phyloP scores from a whole-genome alignment of 805 yeast genomes.

The Cyberlindnera meyerae region DNA sequence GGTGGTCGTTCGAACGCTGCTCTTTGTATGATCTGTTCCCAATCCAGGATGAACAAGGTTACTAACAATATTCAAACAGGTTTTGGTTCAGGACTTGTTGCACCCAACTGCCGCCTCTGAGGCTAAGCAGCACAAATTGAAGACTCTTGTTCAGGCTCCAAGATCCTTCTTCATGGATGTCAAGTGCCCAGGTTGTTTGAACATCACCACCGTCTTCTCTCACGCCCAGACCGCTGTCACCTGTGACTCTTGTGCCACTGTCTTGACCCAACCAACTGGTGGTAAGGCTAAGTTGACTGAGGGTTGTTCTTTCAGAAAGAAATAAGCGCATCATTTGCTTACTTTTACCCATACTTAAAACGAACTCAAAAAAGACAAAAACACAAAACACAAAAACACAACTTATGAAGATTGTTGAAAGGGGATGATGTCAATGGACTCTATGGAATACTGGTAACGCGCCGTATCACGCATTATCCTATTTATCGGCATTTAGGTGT shows the following conservation, averaged over 20 bases:
- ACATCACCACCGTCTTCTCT: conserved; percentile 98
- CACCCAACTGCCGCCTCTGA: conserved; percentile 98
- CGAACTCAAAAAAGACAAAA: conserved; percentile 1
- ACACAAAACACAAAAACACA: background rate
- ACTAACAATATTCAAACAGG: conserved; percentile 43
- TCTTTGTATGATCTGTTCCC: too few species aligned
- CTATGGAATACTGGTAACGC: too few species aligned
- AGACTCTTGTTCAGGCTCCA: conserved; percentile 95
- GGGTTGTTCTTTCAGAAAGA: conserved; percentile 99
- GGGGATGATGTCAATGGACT: too few species aligned
- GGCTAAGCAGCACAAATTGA: conserved; percentile 94
- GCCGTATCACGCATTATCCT: too few species aligned
- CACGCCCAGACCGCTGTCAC: conserved; percentile 99
- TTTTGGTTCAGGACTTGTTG: conserved; percentile 97
- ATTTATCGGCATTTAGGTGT: too few species aligned
- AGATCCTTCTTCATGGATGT: conserved; percentile 99
- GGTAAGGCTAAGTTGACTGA: conserved; percentile 99
- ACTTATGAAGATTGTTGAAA: too few species aligned
- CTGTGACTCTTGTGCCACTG: conserved; percentile 98
- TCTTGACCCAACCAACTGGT: conserved; percentile 98
- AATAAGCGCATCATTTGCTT: conserved; percentile 53
- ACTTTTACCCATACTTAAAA: too few species aligned
- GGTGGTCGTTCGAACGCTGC: too few species aligned
- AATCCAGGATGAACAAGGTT: too few species aligned
- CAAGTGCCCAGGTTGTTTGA: conserved; percentile 98